A percentile compares a stretch with the other conserved stretches of the same genome.
Evolutionary conservation across 2,329 filamentous ascomycete species (phyloP).

Genomic region (Tothia fuscella): DNA sequence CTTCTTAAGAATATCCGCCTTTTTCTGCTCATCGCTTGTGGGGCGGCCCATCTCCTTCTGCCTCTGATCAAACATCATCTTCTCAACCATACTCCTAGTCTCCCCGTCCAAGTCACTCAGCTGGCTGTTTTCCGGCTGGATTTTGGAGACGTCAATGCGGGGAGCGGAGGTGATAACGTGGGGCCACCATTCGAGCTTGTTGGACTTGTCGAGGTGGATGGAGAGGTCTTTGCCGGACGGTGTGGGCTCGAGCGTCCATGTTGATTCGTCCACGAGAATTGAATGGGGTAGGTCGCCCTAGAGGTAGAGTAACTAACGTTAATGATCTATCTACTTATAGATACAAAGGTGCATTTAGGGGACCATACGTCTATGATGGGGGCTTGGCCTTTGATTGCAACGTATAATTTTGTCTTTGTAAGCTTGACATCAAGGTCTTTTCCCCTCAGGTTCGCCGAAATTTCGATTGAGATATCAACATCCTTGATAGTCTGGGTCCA

Average conservation of each 20-base stretch:
- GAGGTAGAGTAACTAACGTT: background rate
- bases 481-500: slow-evolving; percentile 92
- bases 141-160: slow-evolving; percentile 90
- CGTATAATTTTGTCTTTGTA: slow-evolving; percentile 64
- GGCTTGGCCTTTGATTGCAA: slow-evolving; percentile 78
- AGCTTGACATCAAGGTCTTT: slow-evolving; percentile 74
- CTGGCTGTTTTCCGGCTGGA: slow-evolving; percentile 84
- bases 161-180: slow-evolving; percentile 81
- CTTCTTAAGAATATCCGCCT: slow-evolving; percentile 81
- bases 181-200: slow-evolving; percentile 98
- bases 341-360: background rate
- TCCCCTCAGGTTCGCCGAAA: slow-evolving; percentile 75
- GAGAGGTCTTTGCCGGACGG: slow-evolving; percentile 59
- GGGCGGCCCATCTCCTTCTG: slow-evolving; percentile 90
- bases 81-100: slow-evolving; percentile 95
- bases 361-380: slow-evolving; percentile 63
- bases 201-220: slow-evolving; percentile 86
- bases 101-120: slow-evolving; percentile 87
- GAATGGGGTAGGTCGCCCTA: slow-evolving; percentile 77
- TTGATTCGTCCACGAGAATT: slow-evolving; percentile 74
- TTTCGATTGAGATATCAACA: slow-evolving; percentile 63
- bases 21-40: slow-evolving; percentile 90
- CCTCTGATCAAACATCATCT: slow-evolving; percentile 99
- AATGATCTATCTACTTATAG: slow-evolving; percentile 6
- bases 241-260: slow-evolving; percentile 76